Conservation (phyloP, 1,284 basidiomycete genomes). For the Puccinia novopanici region DNA sequence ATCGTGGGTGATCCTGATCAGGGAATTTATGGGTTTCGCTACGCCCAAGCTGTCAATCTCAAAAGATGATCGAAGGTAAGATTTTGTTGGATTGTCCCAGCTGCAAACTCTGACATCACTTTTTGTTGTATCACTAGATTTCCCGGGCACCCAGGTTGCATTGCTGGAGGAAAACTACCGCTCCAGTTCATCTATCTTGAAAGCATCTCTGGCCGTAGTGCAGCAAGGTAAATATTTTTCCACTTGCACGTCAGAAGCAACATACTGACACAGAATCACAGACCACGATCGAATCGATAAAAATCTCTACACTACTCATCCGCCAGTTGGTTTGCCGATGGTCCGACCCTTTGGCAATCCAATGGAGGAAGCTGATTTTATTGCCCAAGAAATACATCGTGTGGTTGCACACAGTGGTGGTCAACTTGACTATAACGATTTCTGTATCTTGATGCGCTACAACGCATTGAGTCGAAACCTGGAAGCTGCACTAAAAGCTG, state of each 20-base stretch:
- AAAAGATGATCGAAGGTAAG: constrained; percentile 71
- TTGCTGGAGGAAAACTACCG: constrained; percentile 85
- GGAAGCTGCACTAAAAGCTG: constrained; percentile 75
- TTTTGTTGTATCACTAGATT: constrained; percentile 58
- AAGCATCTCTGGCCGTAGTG: constrained; percentile 75
- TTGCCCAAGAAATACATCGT: constrained; percentile 78
- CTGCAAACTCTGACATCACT: neutral
- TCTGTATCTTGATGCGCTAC: constrained; percentile 77
- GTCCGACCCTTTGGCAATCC: constrained; percentile 63
- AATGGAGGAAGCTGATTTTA: constrained; percentile 68
- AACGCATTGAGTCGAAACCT: constrained; percentile 78
- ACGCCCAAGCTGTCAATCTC: constrained; percentile 78
- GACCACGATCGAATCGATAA: constrained; percentile 75
- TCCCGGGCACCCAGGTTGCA: constrained; percentile 69
- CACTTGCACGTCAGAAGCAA: neutral
- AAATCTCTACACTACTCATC: constrained; percentile 73
- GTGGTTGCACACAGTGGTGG: constrained; percentile 74
- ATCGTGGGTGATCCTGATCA: constrained; percentile 92
- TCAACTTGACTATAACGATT: constrained; percentile 72
- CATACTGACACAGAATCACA: constrained; percentile 56
- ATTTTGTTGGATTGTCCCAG: neutral
- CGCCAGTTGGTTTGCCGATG: constrained; percentile 65
- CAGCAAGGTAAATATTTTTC: constrained; percentile 68
- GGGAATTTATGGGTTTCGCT: constrained; percentile 87
- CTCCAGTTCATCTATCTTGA: constrained; percentile 76